Conservation (phyloP, 1,139 yeast species). For the Geotrichum bryndzae region DNA sequence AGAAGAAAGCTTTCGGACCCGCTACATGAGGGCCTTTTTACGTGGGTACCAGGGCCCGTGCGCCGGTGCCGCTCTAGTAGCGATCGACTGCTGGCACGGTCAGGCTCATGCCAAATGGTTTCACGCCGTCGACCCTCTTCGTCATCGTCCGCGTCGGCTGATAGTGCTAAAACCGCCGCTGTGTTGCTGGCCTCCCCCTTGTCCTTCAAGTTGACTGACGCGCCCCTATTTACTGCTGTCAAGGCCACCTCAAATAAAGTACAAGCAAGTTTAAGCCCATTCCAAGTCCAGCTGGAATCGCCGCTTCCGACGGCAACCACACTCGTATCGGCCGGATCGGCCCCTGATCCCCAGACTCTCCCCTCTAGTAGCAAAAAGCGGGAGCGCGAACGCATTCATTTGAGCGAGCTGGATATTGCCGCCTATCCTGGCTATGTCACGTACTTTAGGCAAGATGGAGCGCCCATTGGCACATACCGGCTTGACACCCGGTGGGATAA, state of each 20-base stretch:
- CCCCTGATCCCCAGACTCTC: background rate
- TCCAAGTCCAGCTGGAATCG: background rate
- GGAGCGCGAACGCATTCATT: background rate
- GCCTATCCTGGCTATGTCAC: constrained; percentile 1
- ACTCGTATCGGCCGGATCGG: background rate
- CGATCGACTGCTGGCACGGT: background rate
- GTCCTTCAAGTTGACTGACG: no score
- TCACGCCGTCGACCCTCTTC: background rate
- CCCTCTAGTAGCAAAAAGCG: background rate
- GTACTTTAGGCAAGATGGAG: background rate
- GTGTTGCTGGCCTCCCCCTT: no score
- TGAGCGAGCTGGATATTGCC: background rate
- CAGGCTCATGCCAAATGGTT: background rate
- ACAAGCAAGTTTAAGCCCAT: background rate
- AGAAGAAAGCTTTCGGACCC: background rate
- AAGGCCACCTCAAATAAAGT: background rate
- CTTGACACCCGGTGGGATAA: background rate
- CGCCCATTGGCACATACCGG: background rate
- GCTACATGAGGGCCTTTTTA: background rate
- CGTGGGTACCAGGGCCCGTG: background rate
- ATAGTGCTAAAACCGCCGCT: background rate
- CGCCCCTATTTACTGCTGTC: no score
- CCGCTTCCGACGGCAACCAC: background rate
- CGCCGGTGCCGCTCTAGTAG: background rate
- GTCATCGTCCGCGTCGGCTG: background rate